Evolutionary conservation across 768 basidiomycete genomes (phyloP), one percentile per base, ranked within the genome.

Genomic region (Ramaria sp.): DNA sequence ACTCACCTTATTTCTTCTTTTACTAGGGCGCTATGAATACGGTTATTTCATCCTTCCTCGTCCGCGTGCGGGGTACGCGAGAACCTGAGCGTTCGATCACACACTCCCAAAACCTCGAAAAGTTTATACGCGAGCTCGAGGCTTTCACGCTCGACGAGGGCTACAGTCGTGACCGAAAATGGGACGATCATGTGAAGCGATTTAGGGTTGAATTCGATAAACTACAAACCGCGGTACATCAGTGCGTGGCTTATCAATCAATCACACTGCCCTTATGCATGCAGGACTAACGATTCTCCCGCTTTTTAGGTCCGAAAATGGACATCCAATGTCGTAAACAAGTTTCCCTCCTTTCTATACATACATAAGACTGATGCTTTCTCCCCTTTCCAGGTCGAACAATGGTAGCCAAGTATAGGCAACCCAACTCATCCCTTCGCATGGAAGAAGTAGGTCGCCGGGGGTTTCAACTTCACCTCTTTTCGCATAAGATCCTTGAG

Each of bases 31-130:
- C 79, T n/a, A 55, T 83, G 10, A 66, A 84, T 3, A 88, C 85
- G 0, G 20, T 87, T 18, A 74, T 82, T 13, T 84, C 85, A 16
- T 82, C 84, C 1, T 88, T 83, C 64, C 72, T 88, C 24, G 86
- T 85, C 3, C 78, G 81, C 12, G 73, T 77, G 24, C 78, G 84
- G 25, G 83, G 84, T 10, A 79, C 83, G 0, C 77, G 77, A 36
- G 85, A 88, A 59, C 86, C 86, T 1, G 82, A 87, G 57, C 50
- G 74, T n/a, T 83, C 82, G 0, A 70, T 73, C 28, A 63, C 69
- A 3, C 75, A 78, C 10, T 71, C 71, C 3, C 79, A 81, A 57
- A 81, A 82, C 55, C 70, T 88, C 1, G 80, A 85, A 22, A 74
- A 79, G 20, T 88, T 80, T 59, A 67, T 87, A 24, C 80, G 85